Conservation (phyloP, 2,329 filamentous ascomycete species). For the Hypoxylon rubiginosum region DNA sequence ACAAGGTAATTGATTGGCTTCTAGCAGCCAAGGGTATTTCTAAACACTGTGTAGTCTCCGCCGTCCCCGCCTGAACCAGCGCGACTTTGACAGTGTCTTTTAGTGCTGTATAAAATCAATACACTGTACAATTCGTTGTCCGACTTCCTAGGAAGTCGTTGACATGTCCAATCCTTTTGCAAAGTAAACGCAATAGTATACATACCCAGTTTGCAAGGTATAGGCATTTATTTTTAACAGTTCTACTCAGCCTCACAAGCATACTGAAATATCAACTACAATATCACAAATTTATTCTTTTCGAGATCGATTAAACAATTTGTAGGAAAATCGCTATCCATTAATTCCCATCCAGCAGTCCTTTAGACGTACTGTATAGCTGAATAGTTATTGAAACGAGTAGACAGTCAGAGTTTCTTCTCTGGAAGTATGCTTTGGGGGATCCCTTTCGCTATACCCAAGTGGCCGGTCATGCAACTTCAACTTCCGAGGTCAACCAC, state of each 20-base stretch:
- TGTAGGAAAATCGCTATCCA: slow-evolving; percentile 3
- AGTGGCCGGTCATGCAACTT: neutral
- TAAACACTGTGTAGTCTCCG: neutral
- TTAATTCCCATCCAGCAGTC: neutral
- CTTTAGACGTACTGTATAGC: slow-evolving; percentile 17
- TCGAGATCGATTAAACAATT: neutral
- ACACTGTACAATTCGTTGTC: slow-evolving; percentile 12
- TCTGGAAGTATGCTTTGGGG: neutral
- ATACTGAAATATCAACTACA: neutral
- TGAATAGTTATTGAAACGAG: neutral
- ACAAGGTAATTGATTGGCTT: slow-evolving; percentile 17
- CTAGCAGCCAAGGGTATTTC: slow-evolving; percentile 1
- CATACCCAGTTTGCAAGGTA: neutral
- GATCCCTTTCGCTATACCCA: slow-evolving; percentile 4
- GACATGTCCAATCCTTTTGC: neutral
- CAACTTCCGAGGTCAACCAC: neutral
- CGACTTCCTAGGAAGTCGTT: slow-evolving; percentile 24
- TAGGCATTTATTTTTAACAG: no score
- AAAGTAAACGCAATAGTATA: neutral
- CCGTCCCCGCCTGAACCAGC: slow-evolving; percentile 3
- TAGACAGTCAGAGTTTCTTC: neutral
- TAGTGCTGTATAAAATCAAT: no score
- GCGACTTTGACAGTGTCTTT: slow-evolving; percentile 6
- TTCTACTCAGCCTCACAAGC: no score
- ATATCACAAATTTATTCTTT: neutral